phyloP scores from a whole-genome alignment of 139 green algal species.

The Auxenochlorella pyrenoidosa region DNA sequence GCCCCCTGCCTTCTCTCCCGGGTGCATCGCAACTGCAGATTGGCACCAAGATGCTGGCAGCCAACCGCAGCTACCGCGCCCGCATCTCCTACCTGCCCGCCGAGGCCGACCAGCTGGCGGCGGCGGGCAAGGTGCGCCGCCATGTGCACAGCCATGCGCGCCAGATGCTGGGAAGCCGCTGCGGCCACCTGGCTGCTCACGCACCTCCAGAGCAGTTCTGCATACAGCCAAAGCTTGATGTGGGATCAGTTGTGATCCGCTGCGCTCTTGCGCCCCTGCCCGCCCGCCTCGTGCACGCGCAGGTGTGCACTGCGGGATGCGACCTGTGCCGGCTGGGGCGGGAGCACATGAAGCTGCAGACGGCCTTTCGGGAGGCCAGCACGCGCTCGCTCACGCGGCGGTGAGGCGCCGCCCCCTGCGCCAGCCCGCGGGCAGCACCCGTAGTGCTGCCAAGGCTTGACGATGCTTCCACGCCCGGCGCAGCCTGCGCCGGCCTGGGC shows the following conservation, averaged over 20 bases:
- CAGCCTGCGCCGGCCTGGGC: too few species aligned
- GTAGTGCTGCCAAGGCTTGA: too few species aligned
- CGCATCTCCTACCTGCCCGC: constrained; percentile 15
- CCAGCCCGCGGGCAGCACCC: too few species aligned
- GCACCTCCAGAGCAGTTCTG: too few species aligned
- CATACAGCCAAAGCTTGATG: too few species aligned
- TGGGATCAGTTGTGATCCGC: too few species aligned
- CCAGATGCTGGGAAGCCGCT: too few species aligned
- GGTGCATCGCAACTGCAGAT: too few species aligned
- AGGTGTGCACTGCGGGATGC: constrained; percentile 16
- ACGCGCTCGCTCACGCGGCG: background rate
- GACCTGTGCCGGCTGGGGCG: constrained; percentile 21
- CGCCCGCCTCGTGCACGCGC: background rate
- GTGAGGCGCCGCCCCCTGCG: background rate
- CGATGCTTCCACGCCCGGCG: too few species aligned
- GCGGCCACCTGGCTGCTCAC: too few species aligned
- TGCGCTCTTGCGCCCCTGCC: background rate
- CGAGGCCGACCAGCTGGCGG: constrained; percentile 6
- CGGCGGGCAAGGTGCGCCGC: constrained; percentile 16
- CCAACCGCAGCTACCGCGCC: constrained; percentile 2
- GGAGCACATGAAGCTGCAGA: constrained; percentile 20
- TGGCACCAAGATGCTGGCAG: constrained; percentile 50
- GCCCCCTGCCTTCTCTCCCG: too few species aligned
- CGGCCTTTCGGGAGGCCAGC: constrained; percentile 1
- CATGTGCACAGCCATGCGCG: background rate